These are phyloP conservation scores for Quercus phellos DNA, from an alignment of 331 rosid species.

Conservation along the genomic window DNA sequence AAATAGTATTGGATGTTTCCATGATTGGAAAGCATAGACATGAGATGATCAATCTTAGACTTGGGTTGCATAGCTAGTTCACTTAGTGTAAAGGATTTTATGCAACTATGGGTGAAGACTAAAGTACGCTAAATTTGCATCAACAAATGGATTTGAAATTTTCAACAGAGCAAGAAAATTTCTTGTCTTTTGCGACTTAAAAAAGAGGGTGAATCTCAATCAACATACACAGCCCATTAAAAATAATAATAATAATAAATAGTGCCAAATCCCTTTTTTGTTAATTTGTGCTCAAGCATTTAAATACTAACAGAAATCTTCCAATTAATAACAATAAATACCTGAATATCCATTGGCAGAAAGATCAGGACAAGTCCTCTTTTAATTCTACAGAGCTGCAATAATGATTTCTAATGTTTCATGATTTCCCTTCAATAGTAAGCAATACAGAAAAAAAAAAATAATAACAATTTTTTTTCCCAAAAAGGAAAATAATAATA, in stretches of 20 bases:
- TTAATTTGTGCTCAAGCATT: neutral
- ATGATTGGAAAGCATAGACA: neutral
- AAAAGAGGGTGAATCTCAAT: neutral
- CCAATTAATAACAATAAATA: slow-evolving; percentile 20
- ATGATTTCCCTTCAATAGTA: neutral
- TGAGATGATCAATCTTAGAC: neutral
- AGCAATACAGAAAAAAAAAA: neutral
- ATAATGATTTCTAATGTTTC: slow-evolving; percentile 1
- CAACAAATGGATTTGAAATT: no score
- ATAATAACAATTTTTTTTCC: neutral
- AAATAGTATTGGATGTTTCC: neutral
- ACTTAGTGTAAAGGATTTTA: no score
- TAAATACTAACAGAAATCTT: neutral
- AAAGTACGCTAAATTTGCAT: no score
- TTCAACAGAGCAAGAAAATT: no score
- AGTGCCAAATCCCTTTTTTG: neutral
- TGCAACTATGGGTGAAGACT: no score
- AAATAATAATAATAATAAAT: no score
- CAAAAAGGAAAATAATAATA: neutral
- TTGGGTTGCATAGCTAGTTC: no score
- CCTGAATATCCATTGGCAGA: slow-evolving; percentile 45
- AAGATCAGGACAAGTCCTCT: slow-evolving; percentile 28
- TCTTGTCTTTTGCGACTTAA: no score
- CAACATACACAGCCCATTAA: neutral
- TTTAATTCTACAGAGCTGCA: slow-evolving; percentile 31